Conservation (phyloP, 371 early-diverging fungal genomes). For the Lichtheimia ramosa region DNA sequence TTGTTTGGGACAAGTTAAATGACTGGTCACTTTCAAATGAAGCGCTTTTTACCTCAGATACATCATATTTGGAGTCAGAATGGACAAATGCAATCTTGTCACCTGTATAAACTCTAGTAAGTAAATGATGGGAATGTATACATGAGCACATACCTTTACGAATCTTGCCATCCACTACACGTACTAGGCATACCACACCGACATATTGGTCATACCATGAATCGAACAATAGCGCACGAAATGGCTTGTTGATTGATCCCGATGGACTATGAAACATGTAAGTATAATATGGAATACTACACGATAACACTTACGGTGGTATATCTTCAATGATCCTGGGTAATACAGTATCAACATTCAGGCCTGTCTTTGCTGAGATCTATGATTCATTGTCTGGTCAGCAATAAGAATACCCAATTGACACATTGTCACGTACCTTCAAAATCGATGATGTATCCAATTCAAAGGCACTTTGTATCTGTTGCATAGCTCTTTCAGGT, state of each 20-base stretch:
- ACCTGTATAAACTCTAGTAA: slow-evolving; percentile 39
- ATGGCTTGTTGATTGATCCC: slow-evolving; percentile 63
- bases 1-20: neutral
- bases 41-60: slow-evolving; percentile 57
- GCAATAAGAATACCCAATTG: neutral
- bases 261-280: slow-evolving; percentile 41
- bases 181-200: slow-evolving; percentile 93
- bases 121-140: neutral
- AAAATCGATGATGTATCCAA: slow-evolving; percentile 61
- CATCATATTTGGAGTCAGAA: slow-evolving; percentile 81
- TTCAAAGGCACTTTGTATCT: slow-evolving; percentile 89
- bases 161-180: slow-evolving; percentile 83
- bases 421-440: slow-evolving; percentile 21
- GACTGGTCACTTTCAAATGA: neutral
- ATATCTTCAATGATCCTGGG: slow-evolving; percentile 78
- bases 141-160: slow-evolving; percentile 59
- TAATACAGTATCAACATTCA: slow-evolving; percentile 77
- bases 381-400: slow-evolving; percentile 14
- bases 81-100: slow-evolving; percentile 82
- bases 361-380: slow-evolving; percentile 90
- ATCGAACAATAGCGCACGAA: slow-evolving; percentile 90
- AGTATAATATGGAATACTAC: neutral
- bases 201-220: slow-evolving; percentile 96
- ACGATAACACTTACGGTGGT: slow-evolving; percentile 55
- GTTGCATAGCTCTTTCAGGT: slow-evolving; percentile 69